Conservation (phyloP, 768 basidiomycete genomes). For the Glaciozyma martinii region DNA sequence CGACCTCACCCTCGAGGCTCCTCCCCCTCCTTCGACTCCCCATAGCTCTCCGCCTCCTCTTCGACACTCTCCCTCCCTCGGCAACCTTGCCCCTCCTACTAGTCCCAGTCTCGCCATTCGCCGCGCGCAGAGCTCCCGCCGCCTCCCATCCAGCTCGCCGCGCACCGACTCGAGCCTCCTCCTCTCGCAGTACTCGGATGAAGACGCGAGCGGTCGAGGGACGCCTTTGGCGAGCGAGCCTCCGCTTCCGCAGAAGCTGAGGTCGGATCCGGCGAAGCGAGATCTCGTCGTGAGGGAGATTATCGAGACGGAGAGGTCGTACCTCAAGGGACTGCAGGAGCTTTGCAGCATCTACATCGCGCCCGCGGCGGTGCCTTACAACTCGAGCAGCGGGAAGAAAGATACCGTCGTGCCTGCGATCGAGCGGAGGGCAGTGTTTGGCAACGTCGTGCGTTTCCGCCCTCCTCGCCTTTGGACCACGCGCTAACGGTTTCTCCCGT, state of each 20-base stretch:
- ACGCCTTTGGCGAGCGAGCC: constrained; percentile 6
- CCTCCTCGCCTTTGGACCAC: not conserved
- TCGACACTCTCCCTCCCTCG: constrained; percentile 13
- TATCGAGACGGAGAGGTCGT: constrained; percentile 88
- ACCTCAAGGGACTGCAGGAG: constrained; percentile 87
- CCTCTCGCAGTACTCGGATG: constrained; percentile 13
- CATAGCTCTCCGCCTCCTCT: not conserved
- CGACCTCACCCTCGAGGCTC: constrained; percentile 49
- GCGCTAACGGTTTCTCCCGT: not conserved
- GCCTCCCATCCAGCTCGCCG: not conserved
- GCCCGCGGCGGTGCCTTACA: constrained; percentile 63
- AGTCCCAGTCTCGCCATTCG: constrained; percentile 5
- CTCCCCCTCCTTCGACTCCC: not conserved
- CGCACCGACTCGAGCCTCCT: constrained; percentile 7
- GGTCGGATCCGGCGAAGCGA: constrained; percentile 80
- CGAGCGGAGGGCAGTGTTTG: constrained; percentile 86
- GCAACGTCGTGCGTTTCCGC: constrained; percentile 48
- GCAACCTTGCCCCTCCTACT: not conserved
- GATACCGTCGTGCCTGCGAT: constrained; percentile 75
- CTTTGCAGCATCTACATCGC: constrained; percentile 91
- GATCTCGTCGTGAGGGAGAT: constrained; percentile 82
- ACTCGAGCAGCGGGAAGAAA: constrained; percentile 56
- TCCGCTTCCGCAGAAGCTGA: constrained; percentile 51
- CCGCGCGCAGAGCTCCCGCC: constrained; percentile 18
- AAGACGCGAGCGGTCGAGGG: not conserved